A percentile compares a stretch with the other conserved stretches of the same genome.
Conservation (phyloP, 768 basidiomycete species). For the Calocera cornea region DNA sequence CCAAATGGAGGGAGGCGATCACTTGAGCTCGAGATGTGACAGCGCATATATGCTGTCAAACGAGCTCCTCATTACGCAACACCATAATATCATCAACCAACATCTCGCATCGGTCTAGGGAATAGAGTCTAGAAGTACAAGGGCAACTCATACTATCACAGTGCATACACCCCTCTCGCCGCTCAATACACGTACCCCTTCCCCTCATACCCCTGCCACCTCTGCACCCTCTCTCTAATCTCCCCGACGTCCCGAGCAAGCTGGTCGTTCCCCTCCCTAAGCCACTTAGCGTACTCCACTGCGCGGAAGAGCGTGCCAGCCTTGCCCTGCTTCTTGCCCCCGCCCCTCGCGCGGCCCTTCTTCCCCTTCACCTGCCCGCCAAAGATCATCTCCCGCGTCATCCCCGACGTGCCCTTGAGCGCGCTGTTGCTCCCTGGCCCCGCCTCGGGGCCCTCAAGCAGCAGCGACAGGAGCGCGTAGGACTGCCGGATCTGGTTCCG, state of each 20-base stretch:
- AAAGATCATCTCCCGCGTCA: conserved; percentile 5
- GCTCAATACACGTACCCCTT: background rate
- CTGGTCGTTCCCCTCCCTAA: conserved; percentile 69
- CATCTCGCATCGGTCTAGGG: too few species aligned
- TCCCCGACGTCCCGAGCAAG: conserved; percentile 53
- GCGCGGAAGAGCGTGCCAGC: conserved; percentile 79
- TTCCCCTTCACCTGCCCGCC: conserved; percentile 42
- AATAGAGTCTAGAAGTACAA: too few species aligned
- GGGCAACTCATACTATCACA: too few species aligned
- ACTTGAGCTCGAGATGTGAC: too few species aligned
- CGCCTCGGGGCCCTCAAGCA: conserved; percentile 68
- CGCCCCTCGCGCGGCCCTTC: conserved; percentile 33
- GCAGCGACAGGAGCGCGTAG: conserved; percentile 68
- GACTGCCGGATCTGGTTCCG: conserved; percentile 84
- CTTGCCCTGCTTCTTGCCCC: conserved; percentile 57
- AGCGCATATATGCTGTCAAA: too few species aligned
- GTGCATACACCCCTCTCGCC: background rate
- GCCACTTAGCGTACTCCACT: conserved; percentile 70
- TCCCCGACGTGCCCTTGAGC: conserved; percentile 11
- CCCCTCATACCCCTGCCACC: background rate
- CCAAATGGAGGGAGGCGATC: too few species aligned
- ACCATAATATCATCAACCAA: too few species aligned
- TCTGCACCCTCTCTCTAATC: conserved; percentile 33
- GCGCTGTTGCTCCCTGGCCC: conserved; percentile 21
- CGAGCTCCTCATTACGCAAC: too few species aligned